These are phyloP conservation scores for Persicaria maculosa DNA, from an alignment of 148 eudicot genomes.

Conservation along the genomic window DNA sequence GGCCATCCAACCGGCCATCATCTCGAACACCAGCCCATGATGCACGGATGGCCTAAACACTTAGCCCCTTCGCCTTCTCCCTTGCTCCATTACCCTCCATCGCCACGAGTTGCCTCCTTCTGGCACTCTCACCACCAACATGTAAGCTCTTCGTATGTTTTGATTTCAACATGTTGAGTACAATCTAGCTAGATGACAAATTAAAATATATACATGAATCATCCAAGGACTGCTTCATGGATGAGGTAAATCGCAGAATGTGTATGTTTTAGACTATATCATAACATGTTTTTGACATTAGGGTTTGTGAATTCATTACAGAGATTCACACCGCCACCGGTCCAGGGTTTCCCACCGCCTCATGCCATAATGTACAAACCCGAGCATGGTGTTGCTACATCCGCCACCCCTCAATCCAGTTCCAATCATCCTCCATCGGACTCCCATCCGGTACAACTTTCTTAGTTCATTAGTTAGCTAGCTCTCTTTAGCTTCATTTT, in stretches of 20 bases:
- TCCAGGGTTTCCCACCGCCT: conserved; percentile 68
- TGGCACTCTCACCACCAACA: conserved; percentile 57
- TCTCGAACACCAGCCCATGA: conserved; percentile 31
- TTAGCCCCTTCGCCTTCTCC: conserved; percentile 28
- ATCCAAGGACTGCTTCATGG: not conserved
- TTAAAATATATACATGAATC: not conserved
- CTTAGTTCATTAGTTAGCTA: not conserved
- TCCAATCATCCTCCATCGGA: conserved; percentile 39
- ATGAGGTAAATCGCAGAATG: not conserved
- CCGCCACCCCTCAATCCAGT: not conserved
- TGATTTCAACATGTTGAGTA: not conserved
- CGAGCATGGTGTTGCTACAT: conserved; percentile 20
- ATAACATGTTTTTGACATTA: not conserved
- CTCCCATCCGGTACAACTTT: conserved; percentile 51
- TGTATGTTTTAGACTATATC: not conserved
- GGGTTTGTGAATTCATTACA: conserved; percentile 16
- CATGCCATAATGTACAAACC: conserved; percentile 26
- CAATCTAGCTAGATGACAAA: too few relatives aligned
- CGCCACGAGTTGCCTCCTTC: conserved; percentile 29
- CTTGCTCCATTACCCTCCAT: conserved; percentile 30
- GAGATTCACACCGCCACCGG: conserved; percentile 54
- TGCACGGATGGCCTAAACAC: conserved; percentile 65
- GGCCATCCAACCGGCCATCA: conserved; percentile 57
- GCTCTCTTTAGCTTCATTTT: not conserved
- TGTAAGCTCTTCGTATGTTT: conserved; percentile 23